A percentile compares a stretch with the other conserved stretches of the same genome.
These are phyloP conservation scores for Fraxinus baroniana DNA, from an alignment of 305 asterid species.

Conservation along the genomic window DNA sequence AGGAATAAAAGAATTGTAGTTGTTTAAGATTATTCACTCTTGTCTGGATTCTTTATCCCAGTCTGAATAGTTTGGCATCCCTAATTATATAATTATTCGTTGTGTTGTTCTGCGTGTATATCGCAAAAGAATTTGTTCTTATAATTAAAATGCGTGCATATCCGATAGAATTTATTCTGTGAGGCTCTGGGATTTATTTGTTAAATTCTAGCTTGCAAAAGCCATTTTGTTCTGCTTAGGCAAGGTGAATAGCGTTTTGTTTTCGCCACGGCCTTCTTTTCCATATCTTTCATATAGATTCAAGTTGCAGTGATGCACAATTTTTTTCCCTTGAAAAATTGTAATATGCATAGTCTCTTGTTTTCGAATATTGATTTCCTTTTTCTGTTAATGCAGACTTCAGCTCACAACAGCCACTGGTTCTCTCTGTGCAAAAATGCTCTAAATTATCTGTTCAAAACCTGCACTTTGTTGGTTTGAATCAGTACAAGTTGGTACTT, in stretches of 20 bases:
- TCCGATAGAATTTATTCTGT: not conserved
- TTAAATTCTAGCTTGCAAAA: not conserved
- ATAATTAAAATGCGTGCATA: no score
- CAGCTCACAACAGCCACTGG: not conserved
- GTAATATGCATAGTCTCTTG: not conserved
- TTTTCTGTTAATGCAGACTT: not conserved
- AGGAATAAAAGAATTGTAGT: conserved; percentile 24
- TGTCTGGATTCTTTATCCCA: conserved; percentile 25
- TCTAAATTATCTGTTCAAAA: not conserved
- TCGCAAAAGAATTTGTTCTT: not conserved
- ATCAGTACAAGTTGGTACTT: not conserved
- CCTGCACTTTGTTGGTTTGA: conserved; percentile 1
- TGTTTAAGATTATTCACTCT: conserved; percentile 27
- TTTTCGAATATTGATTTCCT: not conserved
- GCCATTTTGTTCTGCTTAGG: not conserved
- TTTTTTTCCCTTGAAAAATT: not conserved
- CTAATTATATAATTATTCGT: conserved; percentile 23
- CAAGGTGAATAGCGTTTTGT: not conserved
- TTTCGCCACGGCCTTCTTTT: not conserved
- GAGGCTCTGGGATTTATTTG: not conserved
- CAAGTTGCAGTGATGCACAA: not conserved
- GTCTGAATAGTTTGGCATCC: conserved; percentile 2
- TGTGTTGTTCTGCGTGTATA: not conserved
- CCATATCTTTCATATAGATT: not conserved
- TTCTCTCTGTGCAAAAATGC: not conserved